phyloP scores from a whole-genome alignment of 163 green algal genomes.

The Scenedesmus sp. region DNA sequence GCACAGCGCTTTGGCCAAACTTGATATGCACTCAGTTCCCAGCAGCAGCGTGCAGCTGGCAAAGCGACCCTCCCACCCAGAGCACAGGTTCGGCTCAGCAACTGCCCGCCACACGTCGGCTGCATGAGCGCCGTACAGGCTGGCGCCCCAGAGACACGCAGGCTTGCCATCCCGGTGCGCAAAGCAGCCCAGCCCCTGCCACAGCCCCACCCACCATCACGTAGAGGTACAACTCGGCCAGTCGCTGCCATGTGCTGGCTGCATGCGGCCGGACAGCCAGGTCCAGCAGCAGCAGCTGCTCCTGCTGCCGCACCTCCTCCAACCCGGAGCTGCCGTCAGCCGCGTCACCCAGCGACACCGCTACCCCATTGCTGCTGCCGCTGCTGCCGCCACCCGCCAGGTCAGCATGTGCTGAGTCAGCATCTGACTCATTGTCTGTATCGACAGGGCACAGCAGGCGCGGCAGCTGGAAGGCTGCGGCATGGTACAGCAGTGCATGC shows the following conservation, averaged over 20 bases:
- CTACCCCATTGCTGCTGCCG: not conserved
- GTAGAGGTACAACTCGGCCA: slow-evolving; percentile 25
- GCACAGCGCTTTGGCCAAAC: too few species aligned
- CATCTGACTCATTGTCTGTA: not conserved
- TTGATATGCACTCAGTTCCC: too few species aligned
- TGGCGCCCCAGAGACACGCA: too few species aligned
- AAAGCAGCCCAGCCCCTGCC: not conserved
- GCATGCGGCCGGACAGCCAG: slow-evolving; percentile 4
- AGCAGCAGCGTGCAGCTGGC: too few species aligned
- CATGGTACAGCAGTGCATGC: slow-evolving; percentile 28
- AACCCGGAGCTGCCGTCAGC: not conserved
- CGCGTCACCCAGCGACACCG: not conserved
- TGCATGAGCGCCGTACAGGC: too few species aligned
- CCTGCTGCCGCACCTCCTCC: not conserved
- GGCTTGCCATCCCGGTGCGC: not conserved
- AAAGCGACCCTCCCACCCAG: too few species aligned
- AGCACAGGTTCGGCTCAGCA: too few species aligned
- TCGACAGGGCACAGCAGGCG: not conserved
- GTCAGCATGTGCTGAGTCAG: not conserved
- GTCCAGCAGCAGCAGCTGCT: slow-evolving; percentile 1
- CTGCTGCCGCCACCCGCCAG: slow-evolving; percentile 1
- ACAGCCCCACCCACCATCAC: not conserved
- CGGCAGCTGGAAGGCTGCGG: not conserved
- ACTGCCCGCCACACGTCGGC: too few species aligned
- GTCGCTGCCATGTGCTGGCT: not conserved